A percentile compares a stretch with the other conserved stretches of the same genome.
phyloP scores from a whole-genome alignment of 306 rosid genomes.

The Dryas octopetala region DNA sequence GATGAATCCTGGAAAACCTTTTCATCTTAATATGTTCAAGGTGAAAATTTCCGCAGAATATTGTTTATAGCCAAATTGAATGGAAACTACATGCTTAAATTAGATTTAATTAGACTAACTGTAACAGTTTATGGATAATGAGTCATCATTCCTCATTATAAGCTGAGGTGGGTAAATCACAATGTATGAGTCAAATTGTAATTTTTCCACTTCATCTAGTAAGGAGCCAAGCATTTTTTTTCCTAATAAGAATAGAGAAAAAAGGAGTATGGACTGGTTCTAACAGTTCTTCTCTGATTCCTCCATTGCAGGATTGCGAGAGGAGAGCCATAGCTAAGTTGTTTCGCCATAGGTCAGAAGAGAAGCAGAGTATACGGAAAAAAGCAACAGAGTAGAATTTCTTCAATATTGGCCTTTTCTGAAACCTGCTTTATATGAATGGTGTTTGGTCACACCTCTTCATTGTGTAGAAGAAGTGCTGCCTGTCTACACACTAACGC shows the following conservation, averaged over 20 bases:
- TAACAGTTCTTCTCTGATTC: not conserved
- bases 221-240: not conserved
- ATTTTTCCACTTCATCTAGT: not conserved
- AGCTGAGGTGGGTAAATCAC: not conserved
- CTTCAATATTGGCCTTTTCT: conserved; percentile 18
- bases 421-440: conserved; percentile 18
- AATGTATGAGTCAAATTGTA: not conserved
- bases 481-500: conserved; percentile 24
- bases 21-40: conserved; percentile 93
- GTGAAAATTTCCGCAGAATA: conserved; percentile 41
- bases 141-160: not conserved
- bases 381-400: conserved; percentile 34
- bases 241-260: not conserved
- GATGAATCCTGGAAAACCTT: conserved; percentile 81
- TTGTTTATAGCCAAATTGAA: conserved; percentile 12
- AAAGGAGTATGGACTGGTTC: not conserved
- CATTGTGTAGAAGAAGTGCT: conserved; percentile 27
- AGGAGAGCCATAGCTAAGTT: conserved; percentile 90
- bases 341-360: conserved; percentile 80
- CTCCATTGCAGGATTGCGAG: conserved; percentile 74
- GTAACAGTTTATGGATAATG: not conserved
- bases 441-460: conserved; percentile 24
- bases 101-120: not conserved
- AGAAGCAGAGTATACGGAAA: conserved; percentile 42
- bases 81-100: conserved; percentile 9